Evolutionary conservation across 148 eudicot species (phyloP).

Genomic region (Rhododendron henanense): DNA sequence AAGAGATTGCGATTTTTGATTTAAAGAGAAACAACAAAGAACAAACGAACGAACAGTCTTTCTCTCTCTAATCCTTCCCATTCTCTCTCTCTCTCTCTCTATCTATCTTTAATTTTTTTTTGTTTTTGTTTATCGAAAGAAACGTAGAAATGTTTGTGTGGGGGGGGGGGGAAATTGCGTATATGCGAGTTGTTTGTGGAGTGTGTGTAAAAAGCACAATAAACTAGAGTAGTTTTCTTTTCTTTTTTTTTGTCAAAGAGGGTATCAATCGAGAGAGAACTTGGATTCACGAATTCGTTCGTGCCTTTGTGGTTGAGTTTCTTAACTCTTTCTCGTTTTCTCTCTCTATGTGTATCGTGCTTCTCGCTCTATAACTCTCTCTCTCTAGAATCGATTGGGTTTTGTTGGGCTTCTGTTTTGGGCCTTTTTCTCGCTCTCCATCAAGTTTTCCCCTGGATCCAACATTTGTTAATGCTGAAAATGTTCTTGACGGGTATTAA

Average conservation of each 20-base stretch:
- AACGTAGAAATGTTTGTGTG: constrained; percentile 2
- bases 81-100: constrained; percentile 14
- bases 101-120: not conserved
- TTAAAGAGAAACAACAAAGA: constrained; percentile 20
- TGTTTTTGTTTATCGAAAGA: constrained; percentile 15
- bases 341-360: not conserved
- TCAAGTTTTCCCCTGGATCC: not conserved
- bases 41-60: constrained; percentile 22
- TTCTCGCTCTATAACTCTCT: not conserved
- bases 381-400: not conserved
- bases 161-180: not conserved
- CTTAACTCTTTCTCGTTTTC: not conserved
- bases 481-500: too few species aligned
- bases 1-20: constrained; percentile 15
- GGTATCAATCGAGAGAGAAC: not conserved
- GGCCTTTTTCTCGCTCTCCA: not conserved
- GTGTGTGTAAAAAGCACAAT: not conserved
- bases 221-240: not conserved
- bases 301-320: constrained; percentile 16
- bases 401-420: not conserved
- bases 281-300: constrained; percentile 17
- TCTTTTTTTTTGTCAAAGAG: not conserved
- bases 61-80: constrained; percentile 28
- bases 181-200: not conserved
- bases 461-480: not conserved